Base-by-base conservation (phyloP, 257 asterid genomes). In the Ilex asprella region DNA sequence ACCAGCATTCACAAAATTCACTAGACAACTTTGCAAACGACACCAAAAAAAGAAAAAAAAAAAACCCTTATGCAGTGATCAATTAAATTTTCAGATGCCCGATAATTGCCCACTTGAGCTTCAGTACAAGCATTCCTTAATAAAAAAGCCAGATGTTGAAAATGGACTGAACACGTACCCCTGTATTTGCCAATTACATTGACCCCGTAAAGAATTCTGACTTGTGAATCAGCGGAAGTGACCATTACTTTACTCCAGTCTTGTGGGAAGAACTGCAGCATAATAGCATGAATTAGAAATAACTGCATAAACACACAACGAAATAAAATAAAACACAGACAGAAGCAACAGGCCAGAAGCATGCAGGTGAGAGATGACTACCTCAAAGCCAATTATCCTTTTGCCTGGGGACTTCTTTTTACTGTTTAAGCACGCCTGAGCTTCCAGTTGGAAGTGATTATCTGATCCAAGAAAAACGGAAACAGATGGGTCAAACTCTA, bases 371-470 rank as follows among this genome's bases (percentile, higher is more conserved):
- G 21, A 29, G 29, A 56, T 47, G 73, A 62, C 67, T 51, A 93
- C 99, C 99, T 94, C 96, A 79, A 94, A 78, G 76, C 92, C 79
- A 10, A 89, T 87, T 56, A 94, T 87, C 82, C 96, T 79, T 83
- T 77, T 93, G 84, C 82, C 76, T 13, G 81, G 74, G 3, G 94
- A 71, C 81, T 90, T 89, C 93, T 82, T 89, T 76, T 90, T 94
- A 59, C 72, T 73, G 69, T 80, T 61, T 69, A 94, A 77, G 82
- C 89, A 84, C 65, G 76, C 62, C 70, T 77, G 81, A 60, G 71
- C 70, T 68, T 86, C 96, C 76, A 94, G 70, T 58, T 84, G 82
- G 68, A 94, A 61, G 63, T 68, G 91, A 64, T 80, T 72, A 78
- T 81, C 98, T 91, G 84, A 70, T 63, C 71, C 54, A 59, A 61